Conservation (phyloP, 768 basidiomycete genomes). For the Auriscalpium orientale region DNA sequence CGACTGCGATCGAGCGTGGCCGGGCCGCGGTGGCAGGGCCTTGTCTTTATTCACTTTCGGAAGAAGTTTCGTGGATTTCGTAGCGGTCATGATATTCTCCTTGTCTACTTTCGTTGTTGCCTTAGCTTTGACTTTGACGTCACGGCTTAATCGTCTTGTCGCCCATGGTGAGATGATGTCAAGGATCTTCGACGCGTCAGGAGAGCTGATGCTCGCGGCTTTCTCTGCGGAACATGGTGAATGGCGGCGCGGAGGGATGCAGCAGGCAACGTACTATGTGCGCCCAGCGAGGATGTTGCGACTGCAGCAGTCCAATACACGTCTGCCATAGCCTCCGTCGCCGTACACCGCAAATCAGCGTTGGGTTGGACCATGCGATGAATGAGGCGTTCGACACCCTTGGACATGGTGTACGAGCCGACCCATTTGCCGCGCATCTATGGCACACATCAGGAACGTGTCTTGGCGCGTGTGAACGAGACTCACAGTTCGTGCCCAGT, state of each 20-base stretch:
- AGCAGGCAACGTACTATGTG: constrained; percentile 37
- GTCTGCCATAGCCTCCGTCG: constrained; percentile 57
- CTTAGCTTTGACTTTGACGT: constrained; percentile 11
- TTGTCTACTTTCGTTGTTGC: constrained; percentile 2
- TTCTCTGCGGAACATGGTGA: constrained; percentile 18
- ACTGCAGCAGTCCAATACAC: constrained; percentile 49
- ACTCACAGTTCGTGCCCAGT: constrained; percentile 73
- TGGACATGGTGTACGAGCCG: constrained; percentile 68
- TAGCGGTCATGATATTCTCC: constrained; percentile 1
- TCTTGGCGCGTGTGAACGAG: neutral
- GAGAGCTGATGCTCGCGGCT: constrained; percentile 23
- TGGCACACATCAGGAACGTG: neutral
- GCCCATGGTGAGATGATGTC: constrained; percentile 30
- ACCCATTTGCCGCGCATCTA: constrained; percentile 82
- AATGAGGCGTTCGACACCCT: constrained; percentile 55
- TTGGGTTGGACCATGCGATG: constrained; percentile 77
- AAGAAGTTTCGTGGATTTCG: neutral
- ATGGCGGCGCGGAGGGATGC: neutral
- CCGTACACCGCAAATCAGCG: constrained; percentile 72
- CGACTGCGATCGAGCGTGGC: constrained; percentile 25
- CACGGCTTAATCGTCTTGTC: constrained; percentile 15
- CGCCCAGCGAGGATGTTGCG: constrained; percentile 16
- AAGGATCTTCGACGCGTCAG: constrained; percentile 24
- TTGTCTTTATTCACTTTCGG: neutral
- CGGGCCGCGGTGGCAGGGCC: neutral